Base-by-base conservation (phyloP, 2,329 filamentous ascomycete species). In the Didymella keratinophila region DNA sequence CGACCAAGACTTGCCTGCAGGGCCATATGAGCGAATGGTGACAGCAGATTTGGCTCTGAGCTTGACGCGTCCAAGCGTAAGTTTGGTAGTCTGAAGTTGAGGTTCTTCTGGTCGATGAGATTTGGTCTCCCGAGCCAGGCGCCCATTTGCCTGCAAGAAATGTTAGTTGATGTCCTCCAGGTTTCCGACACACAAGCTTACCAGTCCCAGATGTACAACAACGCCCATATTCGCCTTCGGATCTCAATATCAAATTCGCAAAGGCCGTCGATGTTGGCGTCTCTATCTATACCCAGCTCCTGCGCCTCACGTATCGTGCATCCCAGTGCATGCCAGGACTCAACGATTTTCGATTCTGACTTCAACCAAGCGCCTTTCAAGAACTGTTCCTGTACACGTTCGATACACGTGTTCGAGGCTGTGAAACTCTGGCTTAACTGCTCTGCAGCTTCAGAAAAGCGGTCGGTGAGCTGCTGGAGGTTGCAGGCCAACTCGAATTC, bases 321-420 rank as follows among this genome's bases (percentile, higher is more conserved):
- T 18, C 77, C 72, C 9, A 84, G 62, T 2, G 78, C 68, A 71
- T 83, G 81, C 82, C 82, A 83, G 0, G 81, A 76, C 28, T 83
- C 80, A 1, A 80, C 76, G 63, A 82, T 83, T 20, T 76, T 74
- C 14, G 77, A 78, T 54, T 81, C 80, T 3, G 77, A 78, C 58
- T 83, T 83, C 42, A 77, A 78, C 81, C 81, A 84, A 21, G 75
- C 73, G 2, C 78, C 76, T 21, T 77, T 80, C 3, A 83, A 61
- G 52, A 83, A 82, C n/a, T 81, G 71, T 62, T 83, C 82, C 63
- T 83, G 81, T 1, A 83, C 78, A 16, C 82, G 79, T 34, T 74
- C 68, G 7, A 83, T 65, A 3, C 80, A 78, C 1, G 79, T 80
- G 49, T 77, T 76, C 0, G 80, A 80, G 1, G 80, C 78, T 3